phyloP scores from a whole-genome alignment of 768 basidiomycete genomes.

The Russula emetica region DNA sequence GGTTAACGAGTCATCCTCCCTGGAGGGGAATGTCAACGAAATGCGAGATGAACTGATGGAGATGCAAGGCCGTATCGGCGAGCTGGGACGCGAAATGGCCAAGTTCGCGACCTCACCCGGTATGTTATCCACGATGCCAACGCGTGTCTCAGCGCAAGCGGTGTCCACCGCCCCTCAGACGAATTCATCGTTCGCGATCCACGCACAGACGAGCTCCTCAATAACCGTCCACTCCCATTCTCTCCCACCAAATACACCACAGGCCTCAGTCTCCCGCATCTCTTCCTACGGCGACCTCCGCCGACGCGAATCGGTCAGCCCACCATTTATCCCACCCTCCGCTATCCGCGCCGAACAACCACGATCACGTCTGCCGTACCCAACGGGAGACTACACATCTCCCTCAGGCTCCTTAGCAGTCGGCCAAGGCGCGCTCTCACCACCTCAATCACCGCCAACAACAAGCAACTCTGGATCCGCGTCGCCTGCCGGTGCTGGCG shows the following conservation, averaged over 20 bases:
- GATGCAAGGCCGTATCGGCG: conserved; percentile 67
- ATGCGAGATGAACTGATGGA: conserved; percentile 68
- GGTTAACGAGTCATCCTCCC: conserved; percentile 27
- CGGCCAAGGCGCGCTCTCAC: conserved; percentile 44
- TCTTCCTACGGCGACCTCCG: conserved; percentile 30
- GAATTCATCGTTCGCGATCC: conserved; percentile 47
- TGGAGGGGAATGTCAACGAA: conserved; percentile 45
- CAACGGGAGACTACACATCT: conserved; percentile 76
- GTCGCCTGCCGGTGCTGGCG: neutral
- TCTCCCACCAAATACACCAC: conserved; percentile 35
- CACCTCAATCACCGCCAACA: conserved; percentile 48
- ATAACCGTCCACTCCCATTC: conserved; percentile 32
- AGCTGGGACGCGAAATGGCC: conserved; percentile 77
- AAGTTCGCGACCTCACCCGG: conserved; percentile 55
- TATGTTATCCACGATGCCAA: conserved; percentile 50
- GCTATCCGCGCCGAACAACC: conserved; percentile 38
- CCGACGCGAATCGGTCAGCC: conserved; percentile 53
- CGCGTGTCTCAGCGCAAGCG: conserved; percentile 43
- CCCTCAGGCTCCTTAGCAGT: conserved; percentile 45
- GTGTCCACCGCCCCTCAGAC: conserved; percentile 45
- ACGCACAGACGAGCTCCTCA: conserved; percentile 30
- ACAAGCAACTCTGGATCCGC: conserved; percentile 31
- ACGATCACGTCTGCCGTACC: conserved; percentile 68
- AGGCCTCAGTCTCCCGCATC: conserved; percentile 27
- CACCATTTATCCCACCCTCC: conserved; percentile 49